phyloP scores from a whole-genome alignment of 169 alveolate genomes.

The Neospora caninum region DNA sequence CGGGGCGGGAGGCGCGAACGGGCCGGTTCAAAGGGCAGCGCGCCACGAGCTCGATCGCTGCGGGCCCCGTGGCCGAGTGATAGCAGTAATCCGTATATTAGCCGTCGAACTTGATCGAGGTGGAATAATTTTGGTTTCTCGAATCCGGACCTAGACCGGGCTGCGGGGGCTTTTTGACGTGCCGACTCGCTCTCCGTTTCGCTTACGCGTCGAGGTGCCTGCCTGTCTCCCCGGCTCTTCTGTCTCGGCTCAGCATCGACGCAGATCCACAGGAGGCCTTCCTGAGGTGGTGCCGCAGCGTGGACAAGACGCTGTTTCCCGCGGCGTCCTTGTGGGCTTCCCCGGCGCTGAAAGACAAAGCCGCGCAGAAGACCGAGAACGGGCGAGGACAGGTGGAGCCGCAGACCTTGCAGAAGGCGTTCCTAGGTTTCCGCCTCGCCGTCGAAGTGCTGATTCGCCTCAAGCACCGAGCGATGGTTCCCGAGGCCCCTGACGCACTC shows the following conservation, averaged over 20 bases:
- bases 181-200: not conserved
- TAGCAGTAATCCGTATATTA: too few relatives aligned
- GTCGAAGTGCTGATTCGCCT: not conserved
- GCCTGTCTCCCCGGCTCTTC: not conserved
- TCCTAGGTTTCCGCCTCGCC: conserved; percentile 31
- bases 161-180: too few relatives aligned
- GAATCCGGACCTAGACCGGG: too few relatives aligned
- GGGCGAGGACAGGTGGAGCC: not conserved
- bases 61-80: too few relatives aligned
- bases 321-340: not conserved
- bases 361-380: not conserved
- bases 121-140: too few relatives aligned
- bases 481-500: not conserved
- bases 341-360: not conserved
- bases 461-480: not conserved
- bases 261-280: not conserved
- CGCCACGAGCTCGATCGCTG: too few relatives aligned
- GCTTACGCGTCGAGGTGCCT: not conserved
- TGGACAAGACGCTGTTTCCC: conserved; percentile 7
- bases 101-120: too few relatives aligned
- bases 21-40: too few relatives aligned
- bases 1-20: too few relatives aligned
- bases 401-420: conserved; percentile 20
- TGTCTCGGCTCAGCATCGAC: not conserved
- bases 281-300: conserved; percentile 1